Percentiles rank a stretch among this genome's conserved stretches.
Conservation (phyloP, 2,329 filamentous ascomycete genomes). For the Nigrograna mackinnonii region DNA sequence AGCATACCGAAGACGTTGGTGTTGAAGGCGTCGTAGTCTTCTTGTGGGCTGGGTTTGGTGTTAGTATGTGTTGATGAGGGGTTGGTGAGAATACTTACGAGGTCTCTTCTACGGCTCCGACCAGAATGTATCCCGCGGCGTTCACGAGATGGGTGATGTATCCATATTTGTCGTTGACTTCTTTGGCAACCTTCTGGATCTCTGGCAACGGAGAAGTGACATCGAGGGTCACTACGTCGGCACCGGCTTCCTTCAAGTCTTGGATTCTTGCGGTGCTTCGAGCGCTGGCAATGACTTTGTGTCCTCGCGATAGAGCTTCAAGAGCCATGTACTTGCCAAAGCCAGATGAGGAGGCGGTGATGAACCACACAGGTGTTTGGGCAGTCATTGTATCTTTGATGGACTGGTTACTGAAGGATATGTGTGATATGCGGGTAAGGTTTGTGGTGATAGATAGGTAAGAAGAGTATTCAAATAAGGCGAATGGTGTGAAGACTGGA, state of each 20-base stretch:
- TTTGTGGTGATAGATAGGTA: too few relatives aligned
- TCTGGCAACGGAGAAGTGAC: slow-evolving; percentile 41
- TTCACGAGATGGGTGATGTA: slow-evolving; percentile 52
- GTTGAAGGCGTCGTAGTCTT: slow-evolving; percentile 49
- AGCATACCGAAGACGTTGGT: slow-evolving; percentile 60
- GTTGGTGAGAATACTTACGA: slow-evolving; percentile 29
- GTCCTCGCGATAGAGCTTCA: slow-evolving; percentile 46
- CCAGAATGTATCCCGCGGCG: slow-evolving; percentile 50
- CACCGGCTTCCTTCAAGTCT: slow-evolving; percentile 38
- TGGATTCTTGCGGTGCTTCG: slow-evolving; percentile 43
- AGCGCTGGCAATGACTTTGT: slow-evolving; percentile 54
- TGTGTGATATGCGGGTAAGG: too few relatives aligned
- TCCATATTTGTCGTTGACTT: slow-evolving; percentile 44
- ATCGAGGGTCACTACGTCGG: slow-evolving; percentile 43
- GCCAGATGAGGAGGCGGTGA: slow-evolving; percentile 53
- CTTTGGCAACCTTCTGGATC: slow-evolving; percentile 40
- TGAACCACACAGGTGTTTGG: slow-evolving; percentile 49
- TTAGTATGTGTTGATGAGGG: slow-evolving; percentile 30
- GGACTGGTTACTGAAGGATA: too few relatives aligned
- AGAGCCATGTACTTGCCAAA: slow-evolving; percentile 52
- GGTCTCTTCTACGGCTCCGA: slow-evolving; percentile 51
- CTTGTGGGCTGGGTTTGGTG: slow-evolving; percentile 31
- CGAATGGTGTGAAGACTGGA: too few relatives aligned
- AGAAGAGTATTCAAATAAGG: too few relatives aligned
- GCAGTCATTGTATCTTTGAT: slow-evolving; percentile 17